Conservation (phyloP, 768 basidiomycete species). For the Russula vinacea region DNA sequence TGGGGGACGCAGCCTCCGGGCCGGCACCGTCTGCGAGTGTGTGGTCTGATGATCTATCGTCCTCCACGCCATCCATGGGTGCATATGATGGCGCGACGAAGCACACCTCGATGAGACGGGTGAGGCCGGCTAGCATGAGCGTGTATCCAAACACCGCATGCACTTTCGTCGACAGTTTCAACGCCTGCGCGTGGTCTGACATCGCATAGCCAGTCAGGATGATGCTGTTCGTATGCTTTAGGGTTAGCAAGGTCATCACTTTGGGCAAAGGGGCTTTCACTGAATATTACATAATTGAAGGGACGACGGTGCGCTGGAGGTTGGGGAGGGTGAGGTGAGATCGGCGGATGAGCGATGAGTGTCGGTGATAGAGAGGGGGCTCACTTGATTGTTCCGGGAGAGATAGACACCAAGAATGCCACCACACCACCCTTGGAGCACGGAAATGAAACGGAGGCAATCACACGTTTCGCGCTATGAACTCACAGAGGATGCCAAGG, state of each 20-base stretch:
- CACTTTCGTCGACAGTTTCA: constrained; percentile 83
- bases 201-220: constrained; percentile 93
- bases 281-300: constrained; percentile 64
- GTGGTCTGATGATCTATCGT: constrained; percentile 65
- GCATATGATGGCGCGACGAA: constrained; percentile 53
- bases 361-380: constrained; percentile 26
- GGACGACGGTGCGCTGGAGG: constrained; percentile 69
- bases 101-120: constrained; percentile 81
- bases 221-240: constrained; percentile 46
- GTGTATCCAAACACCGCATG: constrained; percentile 83
- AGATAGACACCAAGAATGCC: constrained; percentile 86
- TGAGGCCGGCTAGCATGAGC: constrained; percentile 76
- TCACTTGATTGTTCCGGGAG: constrained; percentile 69
- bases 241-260: constrained; percentile 1
- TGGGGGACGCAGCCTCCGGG: constrained; percentile 33
- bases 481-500: constrained; percentile 68
- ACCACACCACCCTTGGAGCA: constrained; percentile 77
- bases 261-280: constrained; percentile 18
- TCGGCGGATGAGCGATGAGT: neutral
- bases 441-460: constrained; percentile 6
- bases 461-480: neutral
- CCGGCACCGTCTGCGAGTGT: constrained; percentile 49
- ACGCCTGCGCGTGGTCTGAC: constrained; percentile 82
- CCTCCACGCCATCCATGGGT: constrained; percentile 43
- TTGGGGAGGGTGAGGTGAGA: constrained; percentile 1